Evolutionary conservation across 495 filamentous ascomycete species (phyloP).

Genomic region (Aspergillus campestris): DNA sequence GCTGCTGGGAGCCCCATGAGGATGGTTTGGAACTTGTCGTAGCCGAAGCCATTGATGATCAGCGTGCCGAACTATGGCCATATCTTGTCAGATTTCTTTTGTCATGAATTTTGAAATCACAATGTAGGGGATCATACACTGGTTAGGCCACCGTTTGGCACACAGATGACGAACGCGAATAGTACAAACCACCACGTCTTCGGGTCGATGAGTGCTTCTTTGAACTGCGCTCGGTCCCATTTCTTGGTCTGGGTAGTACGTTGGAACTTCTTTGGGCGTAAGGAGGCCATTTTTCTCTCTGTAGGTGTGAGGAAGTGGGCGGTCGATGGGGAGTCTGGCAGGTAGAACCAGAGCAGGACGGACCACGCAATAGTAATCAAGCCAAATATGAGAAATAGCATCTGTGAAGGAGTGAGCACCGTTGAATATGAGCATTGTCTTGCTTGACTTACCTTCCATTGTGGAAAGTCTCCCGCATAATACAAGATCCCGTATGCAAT

Average conservation of each 20-base stretch:
- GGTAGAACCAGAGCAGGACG: slow-evolving; percentile 26
- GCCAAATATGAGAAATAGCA: slow-evolving; percentile 31
- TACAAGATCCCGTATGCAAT: slow-evolving; percentile 41
- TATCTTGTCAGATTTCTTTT: not conserved
- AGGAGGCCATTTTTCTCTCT: slow-evolving; percentile 38
- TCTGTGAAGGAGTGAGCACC: not conserved
- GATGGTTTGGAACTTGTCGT: slow-evolving; percentile 13
- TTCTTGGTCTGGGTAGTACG: slow-evolving; percentile 44
- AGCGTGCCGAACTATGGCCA: slow-evolving; percentile 17
- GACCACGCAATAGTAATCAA: slow-evolving; percentile 27
- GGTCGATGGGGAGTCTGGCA: slow-evolving; percentile 40
- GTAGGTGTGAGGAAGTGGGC: slow-evolving; percentile 31
- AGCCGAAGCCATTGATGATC: slow-evolving; percentile 26
- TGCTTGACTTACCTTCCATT: slow-evolving; percentile 28
- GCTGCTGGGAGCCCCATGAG: slow-evolving; percentile 14
- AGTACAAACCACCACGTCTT: slow-evolving; percentile 23
- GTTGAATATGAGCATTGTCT: not conserved
- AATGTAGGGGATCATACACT: slow-evolving; percentile 6
- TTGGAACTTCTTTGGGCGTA: slow-evolving; percentile 42
- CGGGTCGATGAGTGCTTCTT: slow-evolving; percentile 33
- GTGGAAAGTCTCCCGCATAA: slow-evolving; percentile 28
- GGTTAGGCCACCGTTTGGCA: slow-evolving; percentile 18
- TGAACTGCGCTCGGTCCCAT: slow-evolving; percentile 41
- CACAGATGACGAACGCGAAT: slow-evolving; percentile 10
- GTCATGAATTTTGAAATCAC: not conserved